Conservation (phyloP, 441 rosid species). For the Corymbia citriodora region DNA sequence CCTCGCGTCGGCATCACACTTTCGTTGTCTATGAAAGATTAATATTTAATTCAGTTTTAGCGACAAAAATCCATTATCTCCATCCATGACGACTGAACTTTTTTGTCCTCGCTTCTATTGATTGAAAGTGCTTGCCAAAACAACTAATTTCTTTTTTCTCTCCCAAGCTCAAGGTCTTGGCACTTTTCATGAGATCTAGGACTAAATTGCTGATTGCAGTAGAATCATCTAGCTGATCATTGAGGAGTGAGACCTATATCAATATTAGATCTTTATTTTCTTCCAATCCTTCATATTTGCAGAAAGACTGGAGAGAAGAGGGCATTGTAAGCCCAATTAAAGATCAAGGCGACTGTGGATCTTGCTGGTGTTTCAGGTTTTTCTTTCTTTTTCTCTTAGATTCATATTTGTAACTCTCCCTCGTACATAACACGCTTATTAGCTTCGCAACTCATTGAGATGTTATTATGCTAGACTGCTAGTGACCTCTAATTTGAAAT, state of each 20-base stretch:
- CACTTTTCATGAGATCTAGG: not conserved
- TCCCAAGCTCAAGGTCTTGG: not conserved
- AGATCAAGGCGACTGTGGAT: conserved; percentile 84
- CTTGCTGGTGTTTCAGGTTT: conserved; percentile 99
- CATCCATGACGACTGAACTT: not conserved
- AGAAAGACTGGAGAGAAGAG: conserved; percentile 90
- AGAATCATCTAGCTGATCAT: not conserved
- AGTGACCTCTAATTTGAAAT: not conserved
- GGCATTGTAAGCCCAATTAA: conserved; percentile 91
- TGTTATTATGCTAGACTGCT: not conserved
- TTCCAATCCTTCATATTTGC: not conserved
- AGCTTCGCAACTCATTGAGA: not conserved
- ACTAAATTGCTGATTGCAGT: not conserved
- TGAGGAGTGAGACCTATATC: not conserved
- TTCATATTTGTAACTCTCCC: not conserved
- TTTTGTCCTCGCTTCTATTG: not conserved
- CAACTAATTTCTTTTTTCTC: not conserved
- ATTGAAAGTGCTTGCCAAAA: not conserved
- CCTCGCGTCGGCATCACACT: not conserved
- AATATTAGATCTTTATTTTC: not conserved
- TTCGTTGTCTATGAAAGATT: not conserved
- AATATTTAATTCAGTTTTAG: not conserved
- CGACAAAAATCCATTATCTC: not conserved
- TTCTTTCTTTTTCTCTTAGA: not conserved
- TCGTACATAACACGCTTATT: not conserved